Base-by-base conservation (phyloP, 495 filamentous ascomycete genomes). In the Tuber umbilicatum region DNA sequence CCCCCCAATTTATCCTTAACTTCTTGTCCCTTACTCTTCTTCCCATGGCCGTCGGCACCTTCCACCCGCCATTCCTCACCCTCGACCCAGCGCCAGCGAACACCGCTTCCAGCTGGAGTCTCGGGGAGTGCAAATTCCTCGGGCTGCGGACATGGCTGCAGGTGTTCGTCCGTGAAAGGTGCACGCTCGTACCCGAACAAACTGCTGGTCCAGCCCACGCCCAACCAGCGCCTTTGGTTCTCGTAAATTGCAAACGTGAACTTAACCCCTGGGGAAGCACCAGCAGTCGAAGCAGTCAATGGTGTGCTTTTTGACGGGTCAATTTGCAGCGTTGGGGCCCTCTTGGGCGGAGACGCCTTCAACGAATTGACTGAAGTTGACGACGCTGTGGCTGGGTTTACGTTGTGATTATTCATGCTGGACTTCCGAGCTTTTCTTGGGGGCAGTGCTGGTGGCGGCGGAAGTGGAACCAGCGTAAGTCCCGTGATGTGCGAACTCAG, bases 221-320 rank as follows among this genome's bases (percentile, higher is more conserved):
- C 96, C 19, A 98, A 83, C 95, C 95, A 99, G 55, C 95, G 89
- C 38, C 95, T 90, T 83, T 99, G 94, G 77, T 99, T 99, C 82
- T 99, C 95, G 80, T 92, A 98, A 3, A 98, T 87, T 70, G 94
- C 91, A 77, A 99, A 99, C 0, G 95, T 98, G 82, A 99, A 98
- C 16, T 92, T 90, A 6, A 99, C 91, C 16, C 94, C 93, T 0
- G 91, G 86, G 16, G 86, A 85, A 35, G 87, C 85, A 17, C 69
- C 70, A 37, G 80, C 60, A 45, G 68, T 75, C 6, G 76, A 76
- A 41, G 73, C 73, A 2, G 77, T 79, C 14, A 80, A 50, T n/a
- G 78, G 78, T 17, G 78, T 80, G 10, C 78, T 80, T 3, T 77
- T 72, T 37, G 75, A 75, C 1, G 47, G 21, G 73, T 80, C 23